These are phyloP conservation scores for Mallotus nudiflorus DNA, from an alignment of 345 rosid genomes.

Conservation along the genomic window DNA sequence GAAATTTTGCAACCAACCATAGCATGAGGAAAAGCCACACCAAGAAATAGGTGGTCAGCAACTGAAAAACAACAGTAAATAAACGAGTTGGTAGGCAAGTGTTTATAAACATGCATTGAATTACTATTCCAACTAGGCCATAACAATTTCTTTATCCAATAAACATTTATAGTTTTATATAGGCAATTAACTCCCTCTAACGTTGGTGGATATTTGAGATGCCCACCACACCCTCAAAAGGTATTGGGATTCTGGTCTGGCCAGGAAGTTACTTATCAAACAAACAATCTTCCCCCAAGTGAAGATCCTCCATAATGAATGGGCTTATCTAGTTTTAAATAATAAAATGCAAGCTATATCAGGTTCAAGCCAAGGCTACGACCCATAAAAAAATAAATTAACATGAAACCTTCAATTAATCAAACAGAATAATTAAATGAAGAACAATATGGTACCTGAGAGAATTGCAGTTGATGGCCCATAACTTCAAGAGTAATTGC, in stretches of 20 bases:
- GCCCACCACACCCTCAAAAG: too few species aligned
- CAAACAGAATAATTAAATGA: neutral
- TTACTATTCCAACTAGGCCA: neutral
- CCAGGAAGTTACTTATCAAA: neutral
- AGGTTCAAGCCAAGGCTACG: neutral
- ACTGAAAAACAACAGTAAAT: neutral
- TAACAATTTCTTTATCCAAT: neutral
- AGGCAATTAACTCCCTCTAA: too few species aligned
- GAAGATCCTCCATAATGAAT: neutral
- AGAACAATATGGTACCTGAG: conserved; percentile 54
- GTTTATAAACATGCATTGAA: neutral
- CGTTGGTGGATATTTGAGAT: too few species aligned
- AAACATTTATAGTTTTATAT: neutral
- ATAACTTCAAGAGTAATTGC: conserved; percentile 61
- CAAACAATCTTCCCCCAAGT: neutral
- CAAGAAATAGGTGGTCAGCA: neutral
- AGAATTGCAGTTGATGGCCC: conserved; percentile 73
- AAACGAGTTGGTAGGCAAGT: neutral
- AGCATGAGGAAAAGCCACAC: neutral
- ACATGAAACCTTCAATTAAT: neutral
- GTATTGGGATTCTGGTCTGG: too few species aligned
- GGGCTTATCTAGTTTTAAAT: neutral
- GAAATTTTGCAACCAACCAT: neutral
- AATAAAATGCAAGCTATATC: conserved; percentile 2
- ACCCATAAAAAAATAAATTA: neutral